These are phyloP conservation scores for Xerocomus minutiporus DNA, from an alignment of 1,284 basidiomycete species.

Conservation along the genomic window DNA sequence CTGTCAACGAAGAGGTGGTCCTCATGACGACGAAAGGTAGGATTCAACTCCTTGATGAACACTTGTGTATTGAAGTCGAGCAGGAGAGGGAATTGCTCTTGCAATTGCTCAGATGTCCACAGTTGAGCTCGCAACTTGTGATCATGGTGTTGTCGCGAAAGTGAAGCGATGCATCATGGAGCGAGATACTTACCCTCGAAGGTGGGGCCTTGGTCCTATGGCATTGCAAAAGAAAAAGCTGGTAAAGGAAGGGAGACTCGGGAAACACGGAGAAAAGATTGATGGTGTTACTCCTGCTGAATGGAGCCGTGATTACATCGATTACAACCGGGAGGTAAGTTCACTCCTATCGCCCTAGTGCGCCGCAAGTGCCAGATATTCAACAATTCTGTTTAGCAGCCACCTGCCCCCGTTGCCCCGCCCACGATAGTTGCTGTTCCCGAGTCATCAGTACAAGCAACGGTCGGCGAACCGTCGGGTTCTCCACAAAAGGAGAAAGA, in stretches of 20 bases:
- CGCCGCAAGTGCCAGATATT: constrained; percentile 7
- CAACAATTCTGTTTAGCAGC: constrained; percentile 33
- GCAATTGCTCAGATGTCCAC: constrained; percentile 99
- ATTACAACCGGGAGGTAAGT: constrained; percentile 70
- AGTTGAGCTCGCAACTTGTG: constrained; percentile 95
- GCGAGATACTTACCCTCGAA: constrained; percentile 94
- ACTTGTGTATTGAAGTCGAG: constrained; percentile 10
- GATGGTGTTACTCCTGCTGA: constrained; percentile 87
- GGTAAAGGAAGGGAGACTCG: constrained; percentile 93
- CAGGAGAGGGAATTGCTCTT: constrained; percentile 94
- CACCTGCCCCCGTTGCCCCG: constrained; percentile 32
- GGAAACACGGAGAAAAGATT: constrained; percentile 92
- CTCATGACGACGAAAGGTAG: constrained; percentile 98
- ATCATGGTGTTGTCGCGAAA: constrained; percentile 98
- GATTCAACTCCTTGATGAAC: neutral
- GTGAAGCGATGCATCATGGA: constrained; percentile 99
- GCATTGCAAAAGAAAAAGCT: constrained; percentile 98
- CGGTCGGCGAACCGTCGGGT: constrained; percentile 35
- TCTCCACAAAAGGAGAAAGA: constrained; percentile 53
- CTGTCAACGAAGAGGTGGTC: constrained; percentile 95
- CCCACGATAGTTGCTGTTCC: constrained; percentile 21
- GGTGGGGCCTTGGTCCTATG: constrained; percentile 97
- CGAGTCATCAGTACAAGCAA: constrained; percentile 21
- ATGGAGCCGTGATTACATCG: constrained; percentile 92
- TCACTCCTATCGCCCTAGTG: constrained; percentile 9